A percentile compares a stretch with the other conserved stretches of the same genome.
Evolutionary conservation across 768 basidiomycete genomes (phyloP).

Genomic region (Neoboletus magnificus): DNA sequence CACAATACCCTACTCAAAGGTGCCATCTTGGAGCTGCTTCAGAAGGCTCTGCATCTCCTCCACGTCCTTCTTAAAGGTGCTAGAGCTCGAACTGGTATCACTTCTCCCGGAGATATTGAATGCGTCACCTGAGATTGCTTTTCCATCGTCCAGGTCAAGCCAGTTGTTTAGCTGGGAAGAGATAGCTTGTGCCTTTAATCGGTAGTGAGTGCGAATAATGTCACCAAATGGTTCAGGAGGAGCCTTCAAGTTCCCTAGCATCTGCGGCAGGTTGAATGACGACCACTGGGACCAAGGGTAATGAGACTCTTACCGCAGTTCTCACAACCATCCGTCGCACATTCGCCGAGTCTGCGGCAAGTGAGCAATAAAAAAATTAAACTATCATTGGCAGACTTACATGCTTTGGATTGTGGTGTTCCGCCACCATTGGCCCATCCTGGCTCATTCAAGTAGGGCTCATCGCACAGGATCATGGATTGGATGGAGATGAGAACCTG

Average conservation of each 20-base stretch:
- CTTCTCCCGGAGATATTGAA: slow-evolving; percentile 38
- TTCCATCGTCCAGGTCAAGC: slow-evolving; percentile 74
- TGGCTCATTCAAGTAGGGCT: slow-evolving; percentile 90
- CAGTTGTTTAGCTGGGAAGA: slow-evolving; percentile 74
- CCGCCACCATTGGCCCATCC: slow-evolving; percentile 77
- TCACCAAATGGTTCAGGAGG: slow-evolving; percentile 85
- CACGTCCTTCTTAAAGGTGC: slow-evolving; percentile 66
- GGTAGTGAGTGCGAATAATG: slow-evolving; percentile 87
- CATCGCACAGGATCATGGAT: slow-evolving; percentile 94
- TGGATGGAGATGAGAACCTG: slow-evolving; percentile 90
- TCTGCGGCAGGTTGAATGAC: slow-evolving; percentile 41
- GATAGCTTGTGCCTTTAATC: slow-evolving; percentile 74
- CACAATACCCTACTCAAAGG: slow-evolving; percentile 13
- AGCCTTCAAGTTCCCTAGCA: slow-evolving; percentile 78
- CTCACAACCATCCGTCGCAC: slow-evolving; percentile 89
- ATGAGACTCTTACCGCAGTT: slow-evolving; percentile 60
- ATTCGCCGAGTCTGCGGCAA: slow-evolving; percentile 75
- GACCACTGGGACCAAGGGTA: slow-evolving; percentile 1
- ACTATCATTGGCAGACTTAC: slow-evolving; percentile 40
- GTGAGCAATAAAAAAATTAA: slow-evolving; percentile 9
- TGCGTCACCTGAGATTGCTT: slow-evolving; percentile 52
- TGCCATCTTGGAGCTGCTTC: slow-evolving; percentile 39
- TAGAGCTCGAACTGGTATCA: slow-evolving; percentile 45
- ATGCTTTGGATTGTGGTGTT: slow-evolving; percentile 71
- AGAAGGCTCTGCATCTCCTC: slow-evolving; percentile 66